A percentile compares a stretch with the other conserved stretches of the same genome.
phyloP scores from a whole-genome alignment of 1,139 yeast genomes.

The Pichia sp. region DNA sequence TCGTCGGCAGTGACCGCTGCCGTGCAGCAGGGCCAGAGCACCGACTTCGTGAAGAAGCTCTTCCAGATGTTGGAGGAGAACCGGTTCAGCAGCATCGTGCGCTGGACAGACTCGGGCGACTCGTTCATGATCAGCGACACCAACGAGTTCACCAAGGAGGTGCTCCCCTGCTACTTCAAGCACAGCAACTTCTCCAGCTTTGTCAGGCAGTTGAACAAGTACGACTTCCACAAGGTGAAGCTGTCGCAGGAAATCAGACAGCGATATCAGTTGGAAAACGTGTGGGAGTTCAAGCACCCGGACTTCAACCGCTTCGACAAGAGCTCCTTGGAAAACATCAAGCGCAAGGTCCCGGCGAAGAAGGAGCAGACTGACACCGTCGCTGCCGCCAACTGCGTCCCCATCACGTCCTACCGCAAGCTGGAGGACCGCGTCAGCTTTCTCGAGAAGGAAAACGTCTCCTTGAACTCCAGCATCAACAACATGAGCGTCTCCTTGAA shows the following conservation, averaged over 20 bases:
- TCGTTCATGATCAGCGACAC: conserved; percentile 86
- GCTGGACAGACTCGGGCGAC: conserved; percentile 82
- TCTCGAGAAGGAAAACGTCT: conserved; percentile 26
- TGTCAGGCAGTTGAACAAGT: conserved; percentile 90
- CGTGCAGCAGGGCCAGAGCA: conserved; percentile 28
- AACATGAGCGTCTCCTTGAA: conserved; percentile 18
- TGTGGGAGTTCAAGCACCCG: conserved; percentile 95
- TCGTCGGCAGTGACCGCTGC: neutral
- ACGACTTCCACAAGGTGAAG: conserved; percentile 93
- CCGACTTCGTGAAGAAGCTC: conserved; percentile 72
- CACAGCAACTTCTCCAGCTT: conserved; percentile 92
- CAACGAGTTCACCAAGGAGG: conserved; percentile 79
- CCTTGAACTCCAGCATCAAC: conserved; percentile 18
- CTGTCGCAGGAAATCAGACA: conserved; percentile 27
- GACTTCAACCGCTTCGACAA: conserved; percentile 71
- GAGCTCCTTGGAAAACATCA: conserved; percentile 71
- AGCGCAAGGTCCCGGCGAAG: conserved; percentile 66
- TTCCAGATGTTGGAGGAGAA: conserved; percentile 84
- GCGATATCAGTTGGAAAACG: conserved; percentile 62
- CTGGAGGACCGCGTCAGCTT: conserved; percentile 26
- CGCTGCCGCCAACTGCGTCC: conserved; percentile 18
- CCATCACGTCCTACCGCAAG: conserved; percentile 24
- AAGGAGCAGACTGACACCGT: conserved; percentile 22
- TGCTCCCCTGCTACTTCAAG: conserved; percentile 86
- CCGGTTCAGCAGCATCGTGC: conserved; percentile 63